phyloP scores from a whole-genome alignment of 202 grass and related monocot genomes.

The Bolboschoenoplectus hybrid region DNA sequence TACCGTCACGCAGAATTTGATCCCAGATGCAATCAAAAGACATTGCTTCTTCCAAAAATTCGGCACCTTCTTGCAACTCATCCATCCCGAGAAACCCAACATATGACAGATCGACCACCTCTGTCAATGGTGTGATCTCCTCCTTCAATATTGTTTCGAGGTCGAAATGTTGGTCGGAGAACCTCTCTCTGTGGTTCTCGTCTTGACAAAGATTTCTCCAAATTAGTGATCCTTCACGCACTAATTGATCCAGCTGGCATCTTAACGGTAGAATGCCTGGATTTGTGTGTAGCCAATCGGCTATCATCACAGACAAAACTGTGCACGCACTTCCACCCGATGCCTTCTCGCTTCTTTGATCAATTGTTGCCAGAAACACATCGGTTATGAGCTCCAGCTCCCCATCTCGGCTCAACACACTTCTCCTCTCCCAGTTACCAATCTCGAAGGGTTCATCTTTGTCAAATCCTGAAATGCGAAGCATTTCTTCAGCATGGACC shows the following conservation, averaged over 20 bases:
- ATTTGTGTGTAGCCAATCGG: slow-evolving; percentile 81
- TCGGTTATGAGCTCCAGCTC: slow-evolving; percentile 74
- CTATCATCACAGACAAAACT: slow-evolving; percentile 79
- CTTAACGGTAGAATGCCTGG: slow-evolving; percentile 58
- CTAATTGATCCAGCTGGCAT: slow-evolving; percentile 72
- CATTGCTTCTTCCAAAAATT: slow-evolving; percentile 61
- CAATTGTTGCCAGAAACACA: slow-evolving; percentile 90
- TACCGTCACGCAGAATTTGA: slow-evolving; percentile 51
- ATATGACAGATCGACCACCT: slow-evolving; percentile 57
- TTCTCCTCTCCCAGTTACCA: slow-evolving; percentile 75
- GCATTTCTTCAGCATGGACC: slow-evolving; percentile 31
- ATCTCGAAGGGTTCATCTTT: slow-evolving; percentile 46
- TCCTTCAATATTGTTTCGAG: slow-evolving; percentile 90
- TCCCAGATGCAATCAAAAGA: slow-evolving; percentile 86
- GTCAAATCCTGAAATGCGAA: slow-evolving; percentile 33
- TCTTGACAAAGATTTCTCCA: slow-evolving; percentile 83
- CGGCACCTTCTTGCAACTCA: slow-evolving; percentile 42
- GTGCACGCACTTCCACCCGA: slow-evolving; percentile 85
- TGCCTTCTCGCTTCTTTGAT: slow-evolving; percentile 89
- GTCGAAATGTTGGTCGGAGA: slow-evolving; percentile 91
- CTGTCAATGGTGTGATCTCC: slow-evolving; percentile 55
- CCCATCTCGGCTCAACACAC: slow-evolving; percentile 64
- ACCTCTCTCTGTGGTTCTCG: slow-evolving; percentile 49
- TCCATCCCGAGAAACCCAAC: slow-evolving; percentile 71
- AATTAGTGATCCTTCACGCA: slow-evolving; percentile 77